Evolutionary conservation across 495 filamentous ascomycete species (phyloP).

Genomic region (Pseudoneurospora amorphoporcata): DNA sequence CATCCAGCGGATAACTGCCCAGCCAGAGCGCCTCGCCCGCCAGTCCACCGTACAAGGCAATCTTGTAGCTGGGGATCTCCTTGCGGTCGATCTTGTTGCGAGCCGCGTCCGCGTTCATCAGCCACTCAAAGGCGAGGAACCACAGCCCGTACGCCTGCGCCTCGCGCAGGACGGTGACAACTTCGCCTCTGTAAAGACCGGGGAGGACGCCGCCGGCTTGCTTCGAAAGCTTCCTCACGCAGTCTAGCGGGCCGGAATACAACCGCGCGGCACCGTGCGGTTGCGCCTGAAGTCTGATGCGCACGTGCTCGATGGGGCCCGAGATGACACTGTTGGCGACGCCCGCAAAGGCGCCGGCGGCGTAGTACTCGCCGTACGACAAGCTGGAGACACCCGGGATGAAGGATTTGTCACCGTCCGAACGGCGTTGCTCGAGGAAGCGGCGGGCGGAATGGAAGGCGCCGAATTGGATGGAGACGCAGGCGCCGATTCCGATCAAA

Average conservation of each 20-base stretch:
- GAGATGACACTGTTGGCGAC: constrained; percentile 84
- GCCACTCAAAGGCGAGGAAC: constrained; percentile 90
- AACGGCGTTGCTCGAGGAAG: constrained; percentile 61
- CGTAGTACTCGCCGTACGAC: constrained; percentile 77
- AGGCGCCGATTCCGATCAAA: constrained; percentile 90
- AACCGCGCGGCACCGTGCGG: constrained; percentile 67
- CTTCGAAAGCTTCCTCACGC: constrained; percentile 68
- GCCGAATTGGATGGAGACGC: constrained; percentile 95
- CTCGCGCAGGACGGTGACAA: constrained; percentile 80
- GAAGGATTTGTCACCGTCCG: constrained; percentile 2
- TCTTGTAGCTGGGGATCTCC: constrained; percentile 70
- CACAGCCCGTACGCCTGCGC: constrained; percentile 90
- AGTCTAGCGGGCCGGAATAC: constrained; percentile 81
- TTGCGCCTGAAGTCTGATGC: constrained; percentile 95
- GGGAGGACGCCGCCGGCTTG: constrained; percentile 51
- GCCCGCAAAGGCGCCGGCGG: constrained; percentile 84
- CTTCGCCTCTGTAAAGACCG: constrained; percentile 78
- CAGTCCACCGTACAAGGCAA: constrained; percentile 85
- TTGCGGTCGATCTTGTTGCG: constrained; percentile 63
- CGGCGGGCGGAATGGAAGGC: constrained; percentile 90
- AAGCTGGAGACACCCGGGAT: constrained; percentile 29
- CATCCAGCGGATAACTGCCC: constrained; percentile 87
- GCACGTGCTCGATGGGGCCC: constrained; percentile 90
- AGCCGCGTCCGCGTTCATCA: constrained; percentile 83
- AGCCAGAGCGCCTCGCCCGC: constrained; percentile 94